These are phyloP conservation scores for Zalerion maritima DNA, from an alignment of 495 filamentous ascomycete genomes.

Conservation along the genomic window DNA sequence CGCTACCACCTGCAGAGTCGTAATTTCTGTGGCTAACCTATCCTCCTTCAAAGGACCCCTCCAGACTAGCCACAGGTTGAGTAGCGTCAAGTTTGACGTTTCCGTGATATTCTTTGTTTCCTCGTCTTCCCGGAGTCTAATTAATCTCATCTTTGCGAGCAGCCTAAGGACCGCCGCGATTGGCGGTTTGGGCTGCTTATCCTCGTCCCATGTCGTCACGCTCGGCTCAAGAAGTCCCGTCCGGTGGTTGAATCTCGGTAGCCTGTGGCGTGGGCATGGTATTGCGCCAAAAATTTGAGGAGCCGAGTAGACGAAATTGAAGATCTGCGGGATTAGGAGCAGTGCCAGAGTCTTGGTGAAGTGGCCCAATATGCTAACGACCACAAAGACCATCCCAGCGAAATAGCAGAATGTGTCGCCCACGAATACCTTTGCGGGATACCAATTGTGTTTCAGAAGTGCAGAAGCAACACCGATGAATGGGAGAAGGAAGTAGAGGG, in stretches of 20 bases:
- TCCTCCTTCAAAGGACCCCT: conserved; percentile 86
- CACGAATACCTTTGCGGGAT: conserved; percentile 86
- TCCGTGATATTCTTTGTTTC: conserved; percentile 60
- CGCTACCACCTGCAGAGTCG: conserved; percentile 53
- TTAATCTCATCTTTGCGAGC: conserved; percentile 47
- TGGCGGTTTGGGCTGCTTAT: conserved; percentile 47
- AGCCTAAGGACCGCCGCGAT: conserved; percentile 46
- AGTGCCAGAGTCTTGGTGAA: conserved; percentile 94
- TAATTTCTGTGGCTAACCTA: conserved; percentile 58
- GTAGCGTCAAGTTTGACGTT: conserved; percentile 77
- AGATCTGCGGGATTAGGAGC: conserved; percentile 82
- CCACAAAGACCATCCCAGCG: conserved; percentile 95
- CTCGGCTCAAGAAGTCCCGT: conserved; percentile 76
- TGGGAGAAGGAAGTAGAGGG: conserved; percentile 82
- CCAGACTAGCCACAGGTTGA: conserved; percentile 96
- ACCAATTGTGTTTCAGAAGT: conserved; percentile 87
- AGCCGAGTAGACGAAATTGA: conserved; percentile 88
- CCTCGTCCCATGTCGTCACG: conserved; percentile 56
- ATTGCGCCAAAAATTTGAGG: conserved; percentile 84
- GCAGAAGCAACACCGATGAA: conserved; percentile 87
- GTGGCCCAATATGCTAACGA: conserved; percentile 90
- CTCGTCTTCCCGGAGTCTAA: conserved; percentile 47
- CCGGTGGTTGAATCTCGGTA: conserved; percentile 73
- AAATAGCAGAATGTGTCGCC: conserved; percentile 99
- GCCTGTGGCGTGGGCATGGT: conserved; percentile 80